Conservation (phyloP, 208 protist species). For the Endotrypanum monterogeii region DNA sequence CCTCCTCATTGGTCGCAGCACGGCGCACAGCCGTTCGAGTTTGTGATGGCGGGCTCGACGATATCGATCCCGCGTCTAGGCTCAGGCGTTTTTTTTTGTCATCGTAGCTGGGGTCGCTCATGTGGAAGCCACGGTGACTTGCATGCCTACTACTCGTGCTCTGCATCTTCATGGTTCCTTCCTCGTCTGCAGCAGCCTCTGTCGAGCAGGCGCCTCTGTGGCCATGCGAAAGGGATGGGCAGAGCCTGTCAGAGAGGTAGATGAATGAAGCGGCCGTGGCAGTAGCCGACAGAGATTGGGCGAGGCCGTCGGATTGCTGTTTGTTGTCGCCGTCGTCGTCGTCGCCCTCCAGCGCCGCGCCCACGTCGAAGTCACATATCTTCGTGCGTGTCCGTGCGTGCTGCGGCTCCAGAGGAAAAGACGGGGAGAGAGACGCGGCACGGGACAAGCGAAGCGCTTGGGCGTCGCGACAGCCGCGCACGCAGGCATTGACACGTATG, state of each 20-base stretch:
- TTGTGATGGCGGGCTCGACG: constrained; percentile 28
- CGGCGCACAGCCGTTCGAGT: constrained; percentile 21
- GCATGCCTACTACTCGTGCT: background rate
- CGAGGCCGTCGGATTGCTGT: background rate
- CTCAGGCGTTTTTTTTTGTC: background rate
- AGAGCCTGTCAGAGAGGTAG: constrained; percentile 24
- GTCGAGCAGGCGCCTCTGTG: background rate
- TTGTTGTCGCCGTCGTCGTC: constrained; percentile 1
- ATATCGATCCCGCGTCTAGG: constrained; percentile 7
- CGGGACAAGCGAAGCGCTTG: background rate
- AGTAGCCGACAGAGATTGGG: background rate
- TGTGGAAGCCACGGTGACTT: background rate
- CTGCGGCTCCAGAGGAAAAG: background rate
- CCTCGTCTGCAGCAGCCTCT: background rate
- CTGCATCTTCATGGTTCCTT: background rate
- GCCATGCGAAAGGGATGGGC: constrained; percentile 16
- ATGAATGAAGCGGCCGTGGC: constrained; percentile 4
- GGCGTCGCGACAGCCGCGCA: background rate
- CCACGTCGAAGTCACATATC: background rate
- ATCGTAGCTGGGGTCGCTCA: background rate
- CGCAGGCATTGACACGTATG: constrained; percentile 1
- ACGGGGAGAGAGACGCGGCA: constrained; percentile 2
- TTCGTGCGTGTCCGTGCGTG: background rate
- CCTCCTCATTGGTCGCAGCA: background rate
- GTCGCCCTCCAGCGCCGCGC: background rate